These are phyloP conservation scores for Cryptococcus sp. DNA, from an alignment of 1,284 basidiomycete species.

Conservation along the genomic window DNA sequence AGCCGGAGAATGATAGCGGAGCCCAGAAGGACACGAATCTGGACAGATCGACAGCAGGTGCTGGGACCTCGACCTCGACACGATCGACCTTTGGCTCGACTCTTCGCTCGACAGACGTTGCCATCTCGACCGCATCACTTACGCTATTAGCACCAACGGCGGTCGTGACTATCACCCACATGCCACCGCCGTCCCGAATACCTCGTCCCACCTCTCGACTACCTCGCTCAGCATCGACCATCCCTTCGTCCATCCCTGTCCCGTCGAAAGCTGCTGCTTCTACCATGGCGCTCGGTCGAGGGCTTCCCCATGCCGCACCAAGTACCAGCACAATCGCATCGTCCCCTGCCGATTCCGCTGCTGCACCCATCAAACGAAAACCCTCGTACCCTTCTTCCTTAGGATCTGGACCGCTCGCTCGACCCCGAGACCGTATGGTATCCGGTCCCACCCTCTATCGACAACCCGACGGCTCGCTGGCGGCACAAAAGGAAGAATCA, in stretches of 20 bases:
- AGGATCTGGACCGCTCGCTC: conserved; percentile 31
- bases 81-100: no score
- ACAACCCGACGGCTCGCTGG: conserved; percentile 6
- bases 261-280: background rate
- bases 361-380: conserved; percentile 14
- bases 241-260: conserved; percentile 1
- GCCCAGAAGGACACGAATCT: no score
- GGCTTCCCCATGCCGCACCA: background rate
- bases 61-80: no score
- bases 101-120: no score
- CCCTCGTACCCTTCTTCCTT: conserved; percentile 41
- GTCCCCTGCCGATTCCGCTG: background rate
- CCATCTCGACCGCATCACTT: no score
- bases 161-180: no score
- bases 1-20: no score
- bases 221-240: background rate
- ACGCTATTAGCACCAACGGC: no score
- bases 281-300: background rate
- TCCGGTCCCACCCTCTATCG: conserved; percentile 32
- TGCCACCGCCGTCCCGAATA: conserved; percentile 1
- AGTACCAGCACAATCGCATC: background rate
- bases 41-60: no score
- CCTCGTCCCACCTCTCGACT: background rate
- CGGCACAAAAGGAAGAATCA: conserved; percentile 1
- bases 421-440: conserved; percentile 31